Evolutionary conservation across 257 asterid genomes (phyloP).

Genomic region (Lavandula angustifolia): DNA sequence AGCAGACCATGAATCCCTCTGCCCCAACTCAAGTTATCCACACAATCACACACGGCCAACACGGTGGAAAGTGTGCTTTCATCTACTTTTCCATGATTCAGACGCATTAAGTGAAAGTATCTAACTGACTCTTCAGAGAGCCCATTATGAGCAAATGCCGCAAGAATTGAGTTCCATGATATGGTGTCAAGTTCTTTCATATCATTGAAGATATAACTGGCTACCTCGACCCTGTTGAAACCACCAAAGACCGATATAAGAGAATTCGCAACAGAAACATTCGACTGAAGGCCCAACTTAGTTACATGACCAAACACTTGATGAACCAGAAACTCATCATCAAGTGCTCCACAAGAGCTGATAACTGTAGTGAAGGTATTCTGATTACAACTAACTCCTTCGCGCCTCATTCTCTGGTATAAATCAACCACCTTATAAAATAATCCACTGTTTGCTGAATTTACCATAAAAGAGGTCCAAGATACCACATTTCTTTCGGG

Average conservation of each 20-base stretch:
- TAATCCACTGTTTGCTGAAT: constrained; percentile 53
- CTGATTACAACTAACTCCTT: constrained; percentile 57
- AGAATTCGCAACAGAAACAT: constrained; percentile 74
- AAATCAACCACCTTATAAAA: constrained; percentile 46
- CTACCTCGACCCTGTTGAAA: constrained; percentile 48
- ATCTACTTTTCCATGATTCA: constrained; percentile 55
- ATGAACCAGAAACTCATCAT: constrained; percentile 66
- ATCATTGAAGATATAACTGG: constrained; percentile 51
- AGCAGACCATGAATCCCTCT: constrained; percentile 78
- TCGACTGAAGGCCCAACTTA: constrained; percentile 60
- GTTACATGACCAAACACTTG: constrained; percentile 74
- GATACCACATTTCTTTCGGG: constrained; percentile 83
- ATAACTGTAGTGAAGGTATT: constrained; percentile 72
- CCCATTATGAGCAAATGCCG: constrained; percentile 56
- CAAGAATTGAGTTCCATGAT: constrained; percentile 87
- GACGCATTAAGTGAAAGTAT: constrained; percentile 65
- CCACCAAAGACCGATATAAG: constrained; percentile 66
- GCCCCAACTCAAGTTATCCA: constrained; percentile 61
- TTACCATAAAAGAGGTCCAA: constrained; percentile 93
- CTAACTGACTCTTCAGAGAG: constrained; percentile 51
- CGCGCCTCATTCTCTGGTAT: constrained; percentile 56
- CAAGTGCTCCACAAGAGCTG: constrained; percentile 68
- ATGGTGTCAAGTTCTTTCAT: constrained; percentile 66
- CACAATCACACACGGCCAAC: constrained; percentile 53
- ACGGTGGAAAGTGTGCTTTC: constrained; percentile 69